Conservation (phyloP, 768 basidiomycete genomes). For the Cyathus striatus region DNA sequence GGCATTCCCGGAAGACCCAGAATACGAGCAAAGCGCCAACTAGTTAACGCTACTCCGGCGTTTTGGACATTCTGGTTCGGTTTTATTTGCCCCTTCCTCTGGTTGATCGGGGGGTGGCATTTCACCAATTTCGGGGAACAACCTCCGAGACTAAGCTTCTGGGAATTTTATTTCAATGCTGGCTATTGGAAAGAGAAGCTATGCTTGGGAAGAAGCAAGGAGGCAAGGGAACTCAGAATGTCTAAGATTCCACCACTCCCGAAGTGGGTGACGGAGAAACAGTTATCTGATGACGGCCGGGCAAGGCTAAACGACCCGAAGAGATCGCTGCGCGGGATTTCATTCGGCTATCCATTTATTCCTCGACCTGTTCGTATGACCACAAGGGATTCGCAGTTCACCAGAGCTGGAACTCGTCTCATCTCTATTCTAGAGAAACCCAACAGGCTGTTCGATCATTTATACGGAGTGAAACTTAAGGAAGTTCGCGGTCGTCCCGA, state of each 20-base stretch:
- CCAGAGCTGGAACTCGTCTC: slow-evolving; percentile 6
- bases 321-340: slow-evolving; percentile 38
- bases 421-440: slow-evolving; percentile 35
- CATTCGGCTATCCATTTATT: slow-evolving; percentile 58
- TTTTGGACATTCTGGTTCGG: slow-evolving; percentile 73
- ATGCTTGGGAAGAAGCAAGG: slow-evolving; percentile 18
- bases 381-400: not conserved
- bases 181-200: slow-evolving; percentile 31
- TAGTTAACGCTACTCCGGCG: slow-evolving; percentile 31
- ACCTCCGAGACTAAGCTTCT: slow-evolving; percentile 36
- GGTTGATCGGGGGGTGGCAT: slow-evolving; percentile 77
- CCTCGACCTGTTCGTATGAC: slow-evolving; percentile 35
- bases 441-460: slow-evolving; percentile 35
- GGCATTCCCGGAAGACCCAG: slow-evolving; percentile 25
- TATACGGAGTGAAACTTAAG: slow-evolving; percentile 37
- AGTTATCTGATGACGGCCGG: slow-evolving; percentile 36
- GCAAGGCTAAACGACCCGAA: slow-evolving; percentile 39
- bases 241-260: slow-evolving; percentile 28
- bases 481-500: slow-evolving; percentile 41
- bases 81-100: slow-evolving; percentile 67
- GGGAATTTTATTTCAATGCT: slow-evolving; percentile 40
- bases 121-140: slow-evolving; percentile 43
- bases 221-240: slow-evolving; percentile 10
- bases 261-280: slow-evolving; percentile 39
- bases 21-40: slow-evolving; percentile 28